A percentile compares a stretch with the other conserved stretches of the same genome.
These are phyloP conservation scores for Coemansia reversa DNA, from an alignment of 192 early-diverging fungal genomes.

Conservation along the genomic window DNA sequence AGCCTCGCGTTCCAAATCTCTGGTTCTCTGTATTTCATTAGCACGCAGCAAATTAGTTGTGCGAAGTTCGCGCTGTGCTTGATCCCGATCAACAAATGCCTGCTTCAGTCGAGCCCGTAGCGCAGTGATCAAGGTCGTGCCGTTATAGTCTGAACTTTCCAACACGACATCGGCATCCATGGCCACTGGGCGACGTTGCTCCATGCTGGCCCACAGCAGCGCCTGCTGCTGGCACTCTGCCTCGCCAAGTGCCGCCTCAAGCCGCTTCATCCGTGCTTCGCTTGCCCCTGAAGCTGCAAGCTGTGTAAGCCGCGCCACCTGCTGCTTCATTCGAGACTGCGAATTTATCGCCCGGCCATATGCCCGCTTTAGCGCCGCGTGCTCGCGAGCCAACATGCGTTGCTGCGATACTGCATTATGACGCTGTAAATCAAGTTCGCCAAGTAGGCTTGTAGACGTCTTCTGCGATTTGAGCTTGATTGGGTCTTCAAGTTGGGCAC, in stretches of 20 bases:
- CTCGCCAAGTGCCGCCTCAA: constrained; percentile 50
- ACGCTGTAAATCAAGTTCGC: constrained; percentile 45
- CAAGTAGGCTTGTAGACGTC: constrained; percentile 45
- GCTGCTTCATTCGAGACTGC: constrained; percentile 51
- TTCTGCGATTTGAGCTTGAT: constrained; percentile 20
- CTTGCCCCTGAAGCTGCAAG: constrained; percentile 36
- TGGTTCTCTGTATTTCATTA: constrained; percentile 39
- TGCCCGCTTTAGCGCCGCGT: constrained; percentile 34
- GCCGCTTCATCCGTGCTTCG: constrained; percentile 43
- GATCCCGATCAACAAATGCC: constrained; percentile 29
- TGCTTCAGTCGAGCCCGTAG: constrained; percentile 38
- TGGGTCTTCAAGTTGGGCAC: constrained; percentile 11
- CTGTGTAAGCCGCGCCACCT: constrained; percentile 47
- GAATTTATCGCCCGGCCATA: constrained; percentile 28
- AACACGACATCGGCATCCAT: neutral
- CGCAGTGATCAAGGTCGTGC: constrained; percentile 23
- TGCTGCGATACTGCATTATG: constrained; percentile 34
- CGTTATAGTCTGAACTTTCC: constrained; percentile 9
- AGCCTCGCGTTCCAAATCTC: constrained; percentile 45
- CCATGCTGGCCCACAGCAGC: constrained; percentile 42
- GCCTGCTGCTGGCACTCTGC: constrained; percentile 51
- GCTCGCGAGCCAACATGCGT: constrained; percentile 33
- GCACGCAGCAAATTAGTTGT: constrained; percentile 41
- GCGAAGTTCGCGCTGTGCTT: constrained; percentile 42
- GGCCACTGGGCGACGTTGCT: constrained; percentile 19